Evolutionary conservation across 202 grass and related monocot genomes (phyloP), one percentile per base, ranked within the genome.

Genomic region (Elaeis oleifera): DNA sequence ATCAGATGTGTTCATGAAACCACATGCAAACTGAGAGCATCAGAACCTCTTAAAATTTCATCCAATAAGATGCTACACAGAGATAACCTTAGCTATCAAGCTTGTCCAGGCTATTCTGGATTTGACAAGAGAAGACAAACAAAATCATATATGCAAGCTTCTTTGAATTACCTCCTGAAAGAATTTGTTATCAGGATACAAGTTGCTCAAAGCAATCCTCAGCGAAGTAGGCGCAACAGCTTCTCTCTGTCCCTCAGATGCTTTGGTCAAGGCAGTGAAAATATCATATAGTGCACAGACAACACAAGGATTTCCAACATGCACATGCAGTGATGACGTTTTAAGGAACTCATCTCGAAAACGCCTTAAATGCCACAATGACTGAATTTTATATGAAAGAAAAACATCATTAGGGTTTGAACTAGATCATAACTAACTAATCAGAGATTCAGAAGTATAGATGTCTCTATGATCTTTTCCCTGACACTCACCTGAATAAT

Each of bases 121-220:
- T 1, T 36, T 36, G 4, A 26, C 31, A 36, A 26, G 24, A 25
- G 24, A 25, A 25, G 7, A 36, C 25, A 26, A 36, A 36, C 1
- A 1, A 36, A 36, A 36, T 36, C 31, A 36, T 36, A 8, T 7
- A 36, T 8, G 31, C 4, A 31, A 31, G 28, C 31, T 36, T 36
- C 31, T 36, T 36, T 23, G 23, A 52, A 77, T 76, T 79, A 94
- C 94, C 94, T 99, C 94, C 78, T 94, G 88, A 81, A 99, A 99
- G 79, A 91, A 97, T 75, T 81, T 99, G 79, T 75, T 94, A 72
- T 99, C 84, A 14, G 94, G 88, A 58, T 99, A 99, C 53, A 87
- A 83, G 69, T 99, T 99, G 80, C 94, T 99, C 71, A 99, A 83
- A 82, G 94, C 94, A 0, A 78, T 74, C 75, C 94, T 88, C 73